These are phyloP conservation scores for Cichorium intybus DNA, from an alignment of 140 eudicot genomes.

Conservation along the genomic window DNA sequence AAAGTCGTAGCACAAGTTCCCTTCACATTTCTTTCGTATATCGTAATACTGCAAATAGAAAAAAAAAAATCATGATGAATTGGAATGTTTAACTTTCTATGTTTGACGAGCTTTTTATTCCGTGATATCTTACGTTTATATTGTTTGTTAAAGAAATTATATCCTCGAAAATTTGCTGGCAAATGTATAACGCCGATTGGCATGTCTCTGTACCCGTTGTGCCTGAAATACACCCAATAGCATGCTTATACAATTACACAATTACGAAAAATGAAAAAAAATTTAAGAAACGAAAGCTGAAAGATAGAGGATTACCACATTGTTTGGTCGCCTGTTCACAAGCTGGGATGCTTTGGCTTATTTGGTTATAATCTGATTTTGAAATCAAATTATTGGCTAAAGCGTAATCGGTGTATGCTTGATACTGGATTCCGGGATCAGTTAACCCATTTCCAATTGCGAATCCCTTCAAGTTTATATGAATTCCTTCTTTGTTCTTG, in stretches of 20 bases:
- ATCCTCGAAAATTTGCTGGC: constrained; percentile 49
- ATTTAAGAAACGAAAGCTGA: background rate
- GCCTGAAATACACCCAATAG: constrained; percentile 33
- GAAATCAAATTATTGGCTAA: constrained; percentile 50
- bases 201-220: constrained; percentile 48
- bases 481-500: constrained; percentile 68
- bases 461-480: constrained; percentile 78
- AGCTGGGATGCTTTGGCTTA: constrained; percentile 35
- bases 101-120: background rate
- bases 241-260: background rate
- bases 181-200: constrained; percentile 38
- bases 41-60: constrained; percentile 59
- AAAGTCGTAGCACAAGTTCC: constrained; percentile 70
- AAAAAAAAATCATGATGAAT: background rate
- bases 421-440: constrained; percentile 74
- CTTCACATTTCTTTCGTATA: constrained; percentile 68
- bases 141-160: constrained; percentile 36
- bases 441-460: constrained; percentile 91
- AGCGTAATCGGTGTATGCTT: constrained; percentile 79
- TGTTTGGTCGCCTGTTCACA: constrained; percentile 58
- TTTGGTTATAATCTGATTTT: constrained; percentile 40
- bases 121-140: constrained; percentile 47
- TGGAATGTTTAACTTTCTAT: background rate
- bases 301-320: constrained; percentile 44
- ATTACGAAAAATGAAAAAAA: background rate